Conservation (phyloP, 208 protist genomes). For the Trypanosoma congolense region DNA sequence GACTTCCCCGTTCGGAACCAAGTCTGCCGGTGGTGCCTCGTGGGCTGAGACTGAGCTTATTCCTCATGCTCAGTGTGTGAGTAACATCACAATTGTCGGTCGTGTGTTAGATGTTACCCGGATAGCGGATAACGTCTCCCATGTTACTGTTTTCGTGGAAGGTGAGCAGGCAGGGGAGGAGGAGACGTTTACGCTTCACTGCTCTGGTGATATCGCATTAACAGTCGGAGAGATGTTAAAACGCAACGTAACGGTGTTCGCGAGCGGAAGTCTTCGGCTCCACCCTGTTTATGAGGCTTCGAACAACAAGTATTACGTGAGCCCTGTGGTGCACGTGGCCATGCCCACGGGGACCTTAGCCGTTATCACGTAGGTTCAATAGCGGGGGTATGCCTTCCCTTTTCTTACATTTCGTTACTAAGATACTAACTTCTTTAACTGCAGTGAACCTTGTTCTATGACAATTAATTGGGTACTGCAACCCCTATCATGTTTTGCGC, state of each 20-base stretch:
- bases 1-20: slow-evolving; percentile 68
- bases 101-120: slow-evolving; percentile 38
- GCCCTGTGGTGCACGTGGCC: slow-evolving; percentile 58
- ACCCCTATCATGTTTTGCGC: too few relatives aligned
- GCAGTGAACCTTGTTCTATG: too few relatives aligned
- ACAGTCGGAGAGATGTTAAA: slow-evolving; percentile 17
- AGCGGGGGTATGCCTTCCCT: not conserved
- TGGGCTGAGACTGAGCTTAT: slow-evolving; percentile 75
- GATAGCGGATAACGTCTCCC: slow-evolving; percentile 20
- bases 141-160: slow-evolving; percentile 54
- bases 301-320: slow-evolving; percentile 46
- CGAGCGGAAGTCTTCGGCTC: slow-evolving; percentile 56
- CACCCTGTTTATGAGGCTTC: slow-evolving; percentile 44
- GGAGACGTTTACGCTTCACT: slow-evolving; percentile 60
- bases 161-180: slow-evolving; percentile 21
- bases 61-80: slow-evolving; percentile 61
- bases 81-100: slow-evolving; percentile 58
- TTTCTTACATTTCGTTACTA: not conserved
- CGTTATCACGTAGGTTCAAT: slow-evolving; percentile 23
- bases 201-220: slow-evolving; percentile 26
- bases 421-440: slow-evolving; percentile 13
- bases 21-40: slow-evolving; percentile 15
- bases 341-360: slow-evolving; percentile 34
- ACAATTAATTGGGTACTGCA: too few relatives aligned
- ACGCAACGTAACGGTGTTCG: slow-evolving; percentile 50